These are phyloP conservation scores for Thielaviopsis ethacetica DNA, from an alignment of 2,329 filamentous ascomycete genomes.

Conservation along the genomic window DNA sequence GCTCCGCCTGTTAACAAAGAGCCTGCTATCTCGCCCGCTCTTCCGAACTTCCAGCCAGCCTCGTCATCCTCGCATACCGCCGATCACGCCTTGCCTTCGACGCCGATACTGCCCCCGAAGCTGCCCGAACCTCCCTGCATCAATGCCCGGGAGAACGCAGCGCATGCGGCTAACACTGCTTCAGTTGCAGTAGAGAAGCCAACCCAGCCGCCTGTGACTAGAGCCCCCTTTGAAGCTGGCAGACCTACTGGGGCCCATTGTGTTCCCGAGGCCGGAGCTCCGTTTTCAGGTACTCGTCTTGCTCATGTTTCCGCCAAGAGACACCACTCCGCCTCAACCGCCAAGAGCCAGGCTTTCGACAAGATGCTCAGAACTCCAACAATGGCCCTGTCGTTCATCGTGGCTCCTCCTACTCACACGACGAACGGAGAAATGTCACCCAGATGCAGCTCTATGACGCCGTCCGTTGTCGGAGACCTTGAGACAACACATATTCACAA, in stretches of 20 bases:
- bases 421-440: neutral
- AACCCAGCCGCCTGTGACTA: neutral
- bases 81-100: neutral
- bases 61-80: neutral
- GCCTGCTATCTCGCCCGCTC: neutral
- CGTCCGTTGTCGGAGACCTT: constrained; percentile 8
- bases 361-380: neutral
- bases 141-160: neutral
- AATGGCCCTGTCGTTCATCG: constrained; percentile 2
- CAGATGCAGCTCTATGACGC: neutral
- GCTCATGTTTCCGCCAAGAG: neutral
- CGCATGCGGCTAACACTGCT: neutral
- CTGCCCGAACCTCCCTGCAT: neutral
- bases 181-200: neutral
- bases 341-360: neutral
- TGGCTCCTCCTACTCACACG: neutral
- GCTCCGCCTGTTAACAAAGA: neutral
- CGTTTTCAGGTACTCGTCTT: neutral
- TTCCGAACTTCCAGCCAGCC: neutral
- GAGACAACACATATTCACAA: constrained; percentile 2
- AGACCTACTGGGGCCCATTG: no score
- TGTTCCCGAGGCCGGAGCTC: neutral
- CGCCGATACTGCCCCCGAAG: neutral
- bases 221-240: neutral
- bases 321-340: neutral